Evolutionary conservation across 108 stramenopile genomes (phyloP).

Genomic region (Cyclotella sp.): DNA sequence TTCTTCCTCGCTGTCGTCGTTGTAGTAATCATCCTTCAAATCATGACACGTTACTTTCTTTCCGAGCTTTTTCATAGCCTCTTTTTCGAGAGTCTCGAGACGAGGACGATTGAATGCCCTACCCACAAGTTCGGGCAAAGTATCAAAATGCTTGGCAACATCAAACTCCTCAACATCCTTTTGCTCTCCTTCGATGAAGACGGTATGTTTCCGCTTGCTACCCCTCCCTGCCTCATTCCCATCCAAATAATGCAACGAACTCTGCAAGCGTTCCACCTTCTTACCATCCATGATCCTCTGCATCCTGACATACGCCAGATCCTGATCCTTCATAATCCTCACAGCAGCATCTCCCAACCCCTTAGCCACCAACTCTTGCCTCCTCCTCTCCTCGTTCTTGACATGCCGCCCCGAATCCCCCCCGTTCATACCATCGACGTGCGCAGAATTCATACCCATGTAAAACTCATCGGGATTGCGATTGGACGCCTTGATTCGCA

Average conservation of each 20-base stretch:
- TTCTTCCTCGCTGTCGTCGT: conserved; percentile 44
- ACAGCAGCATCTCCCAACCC: conserved; percentile 70
- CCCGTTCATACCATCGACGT: conserved; percentile 59
- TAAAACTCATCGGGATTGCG: conserved; percentile 99
- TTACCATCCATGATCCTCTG: conserved; percentile 77
- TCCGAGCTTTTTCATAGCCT: conserved; percentile 49
- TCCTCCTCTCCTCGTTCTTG: conserved; percentile 56
- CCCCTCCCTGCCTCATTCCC: conserved; percentile 17
- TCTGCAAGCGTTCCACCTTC: conserved; percentile 81
- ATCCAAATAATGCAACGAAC: conserved; percentile 83
- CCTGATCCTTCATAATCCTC: conserved; percentile 95
- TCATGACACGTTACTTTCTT: conserved; percentile 24
- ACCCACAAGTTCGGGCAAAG: conserved; percentile 83
- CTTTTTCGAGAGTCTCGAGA: conserved; percentile 29
- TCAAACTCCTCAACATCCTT: conserved; percentile 79
- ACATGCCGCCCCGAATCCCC: conserved; percentile 60
- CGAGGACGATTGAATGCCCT: conserved; percentile 89
- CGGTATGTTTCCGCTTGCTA: conserved; percentile 72
- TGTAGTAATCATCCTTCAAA: conserved; percentile 38
- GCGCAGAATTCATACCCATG: conserved; percentile 93
- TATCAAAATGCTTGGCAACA: conserved; percentile 89
- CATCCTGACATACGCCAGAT: conserved; percentile 91
- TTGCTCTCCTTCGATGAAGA: conserved; percentile 86
- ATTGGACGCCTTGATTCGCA: conserved; percentile 85
- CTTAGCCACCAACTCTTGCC: conserved; percentile 52